Evolutionary conservation across 2,329 filamentous ascomycete genomes (phyloP).

Genomic region (Penicillium fuscoglaucum): DNA sequence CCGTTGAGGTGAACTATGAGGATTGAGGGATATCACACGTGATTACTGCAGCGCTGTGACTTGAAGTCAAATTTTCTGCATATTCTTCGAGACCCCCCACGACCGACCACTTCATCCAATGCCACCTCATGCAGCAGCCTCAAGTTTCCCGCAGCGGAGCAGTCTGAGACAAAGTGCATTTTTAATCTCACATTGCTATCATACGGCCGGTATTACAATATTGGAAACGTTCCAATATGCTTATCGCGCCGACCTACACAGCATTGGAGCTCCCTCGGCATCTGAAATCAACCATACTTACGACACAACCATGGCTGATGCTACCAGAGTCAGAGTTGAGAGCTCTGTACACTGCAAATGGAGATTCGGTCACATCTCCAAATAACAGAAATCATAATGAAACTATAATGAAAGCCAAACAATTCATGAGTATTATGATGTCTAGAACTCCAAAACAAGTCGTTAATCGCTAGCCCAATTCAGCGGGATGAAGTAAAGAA

Average conservation of each 20-base stretch:
- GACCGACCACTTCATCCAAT: background rate
- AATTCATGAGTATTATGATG: conserved; percentile 1
- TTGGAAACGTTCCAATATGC: background rate
- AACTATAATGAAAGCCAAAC: background rate
- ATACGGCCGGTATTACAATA: background rate
- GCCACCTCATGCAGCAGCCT: background rate
- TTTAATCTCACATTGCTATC: background rate
- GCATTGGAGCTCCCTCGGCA: background rate
- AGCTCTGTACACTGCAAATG: background rate
- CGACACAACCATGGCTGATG: background rate
- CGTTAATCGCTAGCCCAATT: background rate
- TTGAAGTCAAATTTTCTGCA: background rate
- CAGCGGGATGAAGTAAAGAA: background rate
- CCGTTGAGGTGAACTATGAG: conserved; percentile 56
- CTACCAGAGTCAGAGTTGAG: background rate
- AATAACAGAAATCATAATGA: conserved; percentile 2
- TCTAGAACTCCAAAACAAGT: background rate
- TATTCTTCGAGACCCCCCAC: background rate
- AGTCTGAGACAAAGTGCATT: background rate
- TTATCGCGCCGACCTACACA: background rate
- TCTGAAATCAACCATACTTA: background rate
- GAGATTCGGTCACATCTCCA: background rate
- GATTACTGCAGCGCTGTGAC: background rate
- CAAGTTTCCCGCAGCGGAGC: background rate
- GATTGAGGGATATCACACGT: conserved; percentile 31